These are phyloP conservation scores for Anthoceros angustus DNA, from an alignment of 225 moss, liverwort and hornwort genomes.

Conservation along the genomic window DNA sequence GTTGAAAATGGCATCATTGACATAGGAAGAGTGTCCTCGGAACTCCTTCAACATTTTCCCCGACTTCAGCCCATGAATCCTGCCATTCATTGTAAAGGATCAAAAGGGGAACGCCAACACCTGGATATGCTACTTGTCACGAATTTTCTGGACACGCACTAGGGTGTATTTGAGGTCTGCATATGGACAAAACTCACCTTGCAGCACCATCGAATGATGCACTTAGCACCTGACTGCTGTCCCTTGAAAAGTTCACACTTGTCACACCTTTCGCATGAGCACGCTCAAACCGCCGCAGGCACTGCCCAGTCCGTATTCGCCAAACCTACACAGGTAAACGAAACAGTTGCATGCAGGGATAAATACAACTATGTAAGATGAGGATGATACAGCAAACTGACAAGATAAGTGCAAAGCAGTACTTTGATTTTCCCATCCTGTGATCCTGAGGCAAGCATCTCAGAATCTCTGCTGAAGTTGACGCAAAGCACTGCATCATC, in stretches of 20 bases:
- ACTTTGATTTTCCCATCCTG: conserved; percentile 99
- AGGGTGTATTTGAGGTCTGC: neutral
- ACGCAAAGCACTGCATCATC: conserved; percentile 93
- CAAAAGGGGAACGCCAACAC: too few species aligned
- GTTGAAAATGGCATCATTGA: conserved; percentile 88
- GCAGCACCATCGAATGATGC: conserved; percentile 88
- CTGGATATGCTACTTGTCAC: too few species aligned
- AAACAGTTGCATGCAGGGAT: too few species aligned
- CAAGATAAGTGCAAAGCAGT: neutral
- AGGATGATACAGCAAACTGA: neutral
- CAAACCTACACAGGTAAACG: conserved; percentile 47
- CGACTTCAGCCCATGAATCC: conserved; percentile 90
- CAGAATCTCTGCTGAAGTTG: conserved; percentile 86
- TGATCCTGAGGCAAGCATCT: conserved; percentile 97
- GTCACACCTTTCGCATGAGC: conserved; percentile 95
- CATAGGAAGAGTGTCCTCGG: conserved; percentile 87
- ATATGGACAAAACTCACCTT: conserved; percentile 20
- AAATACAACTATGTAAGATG: too few species aligned
- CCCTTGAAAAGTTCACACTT: conserved; percentile 82
- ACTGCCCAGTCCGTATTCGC: conserved; percentile 94
- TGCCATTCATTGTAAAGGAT: conserved; percentile 11
- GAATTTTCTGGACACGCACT: too few species aligned
- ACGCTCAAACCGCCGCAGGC: conserved; percentile 80
- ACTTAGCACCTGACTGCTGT: conserved; percentile 79
- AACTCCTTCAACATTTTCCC: conserved; percentile 97